Conservation (phyloP, 306 rosid genomes). For the Gynostemma pentaphyllum region DNA sequence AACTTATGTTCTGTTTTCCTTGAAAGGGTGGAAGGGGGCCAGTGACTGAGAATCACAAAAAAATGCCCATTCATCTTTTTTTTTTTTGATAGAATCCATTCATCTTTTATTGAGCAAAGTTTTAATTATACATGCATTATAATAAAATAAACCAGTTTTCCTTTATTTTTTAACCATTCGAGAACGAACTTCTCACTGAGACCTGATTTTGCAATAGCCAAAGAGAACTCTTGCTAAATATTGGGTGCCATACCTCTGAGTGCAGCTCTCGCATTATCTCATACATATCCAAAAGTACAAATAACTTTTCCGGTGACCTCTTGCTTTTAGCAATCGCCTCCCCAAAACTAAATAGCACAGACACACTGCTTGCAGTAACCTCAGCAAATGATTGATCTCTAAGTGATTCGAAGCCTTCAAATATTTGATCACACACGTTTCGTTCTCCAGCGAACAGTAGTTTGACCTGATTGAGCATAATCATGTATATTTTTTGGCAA, state of each 20-base stretch:
- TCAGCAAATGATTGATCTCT: conserved; percentile 87
- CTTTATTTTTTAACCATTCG: neutral
- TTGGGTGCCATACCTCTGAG: conserved; percentile 48
- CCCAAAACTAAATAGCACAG: conserved; percentile 82
- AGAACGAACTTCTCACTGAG: neutral
- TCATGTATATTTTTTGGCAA: too few relatives aligned
- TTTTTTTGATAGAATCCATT: too few relatives aligned
- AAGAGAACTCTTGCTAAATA: neutral
- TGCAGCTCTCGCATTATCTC: conserved; percentile 98
- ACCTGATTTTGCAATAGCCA: neutral
- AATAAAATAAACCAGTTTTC: too few relatives aligned
- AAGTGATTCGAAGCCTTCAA: conserved; percentile 77
- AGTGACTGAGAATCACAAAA: neutral
- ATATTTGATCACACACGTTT: conserved; percentile 79
- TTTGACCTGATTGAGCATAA: conserved; percentile 56
- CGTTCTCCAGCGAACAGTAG: conserved; percentile 92
- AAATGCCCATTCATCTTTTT: too few relatives aligned
- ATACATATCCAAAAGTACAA: conserved; percentile 94
- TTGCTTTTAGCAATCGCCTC: conserved; percentile 96
- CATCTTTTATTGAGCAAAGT: too few relatives aligned
- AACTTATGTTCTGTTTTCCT: neutral
- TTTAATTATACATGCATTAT: too few relatives aligned
- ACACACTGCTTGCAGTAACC: conserved; percentile 82
- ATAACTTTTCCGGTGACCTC: conserved; percentile 92
- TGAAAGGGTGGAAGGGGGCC: neutral